A percentile compares a stretch with the other conserved stretches of the same genome.
Evolutionary conservation across 1,284 basidiomycete species (phyloP).

Genomic region (Tylopilus sp.): DNA sequence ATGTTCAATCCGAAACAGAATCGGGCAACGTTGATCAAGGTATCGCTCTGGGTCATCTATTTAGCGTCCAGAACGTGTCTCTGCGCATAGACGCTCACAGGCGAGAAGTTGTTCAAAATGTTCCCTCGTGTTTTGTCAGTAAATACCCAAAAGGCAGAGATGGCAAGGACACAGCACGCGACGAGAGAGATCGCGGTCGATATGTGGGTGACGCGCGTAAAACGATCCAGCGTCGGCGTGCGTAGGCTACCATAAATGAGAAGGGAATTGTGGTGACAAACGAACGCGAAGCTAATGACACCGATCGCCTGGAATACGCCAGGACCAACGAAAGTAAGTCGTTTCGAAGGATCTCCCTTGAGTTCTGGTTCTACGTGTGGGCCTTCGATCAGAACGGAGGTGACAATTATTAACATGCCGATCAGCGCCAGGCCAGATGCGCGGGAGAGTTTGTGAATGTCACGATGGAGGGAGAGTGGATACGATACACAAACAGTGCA

Average conservation of each 20-base stretch:
- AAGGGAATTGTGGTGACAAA: slow-evolving; percentile 92
- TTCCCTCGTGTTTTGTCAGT: slow-evolving; percentile 94
- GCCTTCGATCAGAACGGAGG: slow-evolving; percentile 83
- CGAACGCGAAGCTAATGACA: slow-evolving; percentile 94
- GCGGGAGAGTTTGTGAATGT: slow-evolving; percentile 95
- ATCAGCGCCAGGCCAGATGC: slow-evolving; percentile 87
- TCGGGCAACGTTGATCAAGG: slow-evolving; percentile 88
- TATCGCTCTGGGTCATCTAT: slow-evolving; percentile 57
- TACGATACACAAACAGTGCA: slow-evolving; percentile 89
- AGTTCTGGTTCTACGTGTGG: slow-evolving; percentile 77
- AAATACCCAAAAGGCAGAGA: slow-evolving; percentile 93
- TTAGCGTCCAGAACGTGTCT: slow-evolving; percentile 12
- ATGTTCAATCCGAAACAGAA: slow-evolving; percentile 98
- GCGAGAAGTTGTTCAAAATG: slow-evolving; percentile 88
- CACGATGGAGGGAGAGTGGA: slow-evolving; percentile 92
- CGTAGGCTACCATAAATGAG: slow-evolving; percentile 93
- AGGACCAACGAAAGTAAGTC: slow-evolving; percentile 72
- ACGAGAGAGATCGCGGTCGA: slow-evolving; percentile 82
- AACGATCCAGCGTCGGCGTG: slow-evolving; percentile 93
- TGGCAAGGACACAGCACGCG: slow-evolving; percentile 79
- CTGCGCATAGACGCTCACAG: slow-evolving; percentile 41
- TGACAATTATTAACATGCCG: slow-evolving; percentile 94
- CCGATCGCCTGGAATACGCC: slow-evolving; percentile 91
- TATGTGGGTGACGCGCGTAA: slow-evolving; percentile 90
- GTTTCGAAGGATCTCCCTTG: slow-evolving; percentile 71